Percentiles rank a stretch among this genome's conserved stretches.
Conservation (phyloP, 495 filamentous ascomycete genomes). For the Hyaloscypha bicolor region DNA sequence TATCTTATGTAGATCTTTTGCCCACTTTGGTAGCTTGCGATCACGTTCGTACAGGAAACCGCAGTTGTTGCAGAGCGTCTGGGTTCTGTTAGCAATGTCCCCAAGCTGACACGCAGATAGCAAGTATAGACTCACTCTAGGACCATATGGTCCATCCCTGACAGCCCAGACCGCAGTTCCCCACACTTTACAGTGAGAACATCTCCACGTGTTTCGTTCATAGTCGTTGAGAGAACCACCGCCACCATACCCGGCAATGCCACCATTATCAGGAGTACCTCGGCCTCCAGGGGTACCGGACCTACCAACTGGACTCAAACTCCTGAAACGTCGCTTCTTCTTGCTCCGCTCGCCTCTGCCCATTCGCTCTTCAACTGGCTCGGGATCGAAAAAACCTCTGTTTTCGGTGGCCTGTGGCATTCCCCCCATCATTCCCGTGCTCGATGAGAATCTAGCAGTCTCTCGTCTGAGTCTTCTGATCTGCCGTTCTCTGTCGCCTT, state of each 20-base stretch:
- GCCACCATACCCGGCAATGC: slow-evolving; percentile 63
- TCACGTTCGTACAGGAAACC: slow-evolving; percentile 86
- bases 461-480: slow-evolving; percentile 84
- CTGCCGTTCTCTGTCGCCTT: slow-evolving; percentile 92
- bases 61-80: slow-evolving; percentile 96
- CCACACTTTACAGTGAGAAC: slow-evolving; percentile 85
- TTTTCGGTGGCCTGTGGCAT: slow-evolving; percentile 62
- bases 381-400: slow-evolving; percentile 59
- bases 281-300: slow-evolving; percentile 70
- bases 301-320: slow-evolving; percentile 73
- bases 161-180: slow-evolving; percentile 93
- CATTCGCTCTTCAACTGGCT: slow-evolving; percentile 60
- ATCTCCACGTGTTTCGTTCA: slow-evolving; percentile 87
- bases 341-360: slow-evolving; percentile 87
- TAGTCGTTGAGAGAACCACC: slow-evolving; percentile 69
- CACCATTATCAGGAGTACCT: slow-evolving; percentile 71
- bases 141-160: slow-evolving; percentile 83
- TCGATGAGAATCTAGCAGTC: slow-evolving; percentile 88
- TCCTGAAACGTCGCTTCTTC: slow-evolving; percentile 91
- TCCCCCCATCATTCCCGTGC: slow-evolving; percentile 68
- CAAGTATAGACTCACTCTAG: slow-evolving; percentile 65
- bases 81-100: slow-evolving; percentile 22
- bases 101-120: slow-evolving; percentile 1
- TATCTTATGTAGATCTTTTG: slow-evolving; percentile 67
- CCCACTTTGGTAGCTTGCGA: slow-evolving; percentile 81